These are phyloP conservation scores for Lactarius deliciosus DNA, from an alignment of 768 basidiomycete species.

Conservation along the genomic window DNA sequence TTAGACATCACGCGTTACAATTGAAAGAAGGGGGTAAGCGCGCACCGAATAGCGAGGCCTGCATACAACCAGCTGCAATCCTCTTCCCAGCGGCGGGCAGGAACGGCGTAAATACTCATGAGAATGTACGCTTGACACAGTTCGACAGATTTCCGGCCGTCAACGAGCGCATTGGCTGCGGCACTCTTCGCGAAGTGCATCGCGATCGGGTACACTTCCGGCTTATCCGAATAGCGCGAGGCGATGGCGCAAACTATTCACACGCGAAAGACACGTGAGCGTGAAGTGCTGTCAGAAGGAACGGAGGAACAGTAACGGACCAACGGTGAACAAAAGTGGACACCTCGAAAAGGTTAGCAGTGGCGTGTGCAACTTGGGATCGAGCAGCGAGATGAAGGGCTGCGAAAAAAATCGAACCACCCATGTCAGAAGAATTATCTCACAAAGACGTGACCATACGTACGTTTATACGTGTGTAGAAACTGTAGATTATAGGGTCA, in stretches of 20 bases:
- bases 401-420: slow-evolving; percentile 56
- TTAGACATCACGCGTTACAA: not conserved
- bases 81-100: slow-evolving; percentile 81
- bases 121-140: slow-evolving; percentile 82
- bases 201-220: slow-evolving; percentile 63
- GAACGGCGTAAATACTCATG: slow-evolving; percentile 73
- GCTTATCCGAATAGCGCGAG: slow-evolving; percentile 74
- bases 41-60: slow-evolving; percentile 81
- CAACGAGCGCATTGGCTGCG: slow-evolving; percentile 73
- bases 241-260: slow-evolving; percentile 79
- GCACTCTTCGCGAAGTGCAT: slow-evolving; percentile 78
- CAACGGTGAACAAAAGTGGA: slow-evolving; percentile 89
- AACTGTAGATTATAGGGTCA: slow-evolving; percentile 44
- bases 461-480: slow-evolving; percentile 69
- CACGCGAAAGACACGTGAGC: not conserved
- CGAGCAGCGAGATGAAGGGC: slow-evolving; percentile 72
- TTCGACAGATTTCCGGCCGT: slow-evolving; percentile 79
- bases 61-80: slow-evolving; percentile 89
- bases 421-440: slow-evolving; percentile 40
- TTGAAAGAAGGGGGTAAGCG: slow-evolving; percentile 29
- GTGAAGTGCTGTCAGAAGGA: not conserved
- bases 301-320: slow-evolving; percentile 46
- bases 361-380: slow-evolving; percentile 82
- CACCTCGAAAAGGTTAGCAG: slow-evolving; percentile 77
- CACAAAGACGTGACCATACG: not conserved